Conservation (phyloP, 371 early-diverging fungal species). For the Mucor lusitanicus region DNA sequence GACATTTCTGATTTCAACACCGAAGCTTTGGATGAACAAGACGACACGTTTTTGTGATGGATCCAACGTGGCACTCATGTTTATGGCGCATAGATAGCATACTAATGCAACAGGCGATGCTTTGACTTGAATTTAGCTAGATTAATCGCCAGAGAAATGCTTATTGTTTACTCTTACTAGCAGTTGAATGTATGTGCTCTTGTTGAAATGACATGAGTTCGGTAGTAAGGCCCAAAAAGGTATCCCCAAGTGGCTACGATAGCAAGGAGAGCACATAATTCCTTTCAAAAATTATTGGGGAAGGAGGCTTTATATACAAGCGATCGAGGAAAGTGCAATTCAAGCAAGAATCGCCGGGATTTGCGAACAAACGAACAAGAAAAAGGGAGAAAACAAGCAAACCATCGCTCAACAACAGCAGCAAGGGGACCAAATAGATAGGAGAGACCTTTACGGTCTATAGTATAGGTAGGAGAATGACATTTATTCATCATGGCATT, state of each 20-base stretch:
- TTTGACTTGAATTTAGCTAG: too few species aligned
- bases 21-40: neutral
- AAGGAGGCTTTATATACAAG: neutral
- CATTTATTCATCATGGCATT: neutral
- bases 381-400: neutral
- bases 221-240: constrained; percentile 9
- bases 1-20: neutral
- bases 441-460: neutral
- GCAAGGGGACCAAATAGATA: neutral
- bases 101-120: neutral
- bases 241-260: neutral
- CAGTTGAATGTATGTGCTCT: neutral
- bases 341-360: neutral
- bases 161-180: neutral
- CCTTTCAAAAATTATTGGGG: neutral
- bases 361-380: neutral
- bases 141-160: neutral
- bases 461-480: neutral
- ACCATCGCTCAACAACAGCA: neutral
- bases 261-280: neutral
- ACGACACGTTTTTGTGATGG: neutral
- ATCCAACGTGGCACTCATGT: neutral
- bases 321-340: neutral
- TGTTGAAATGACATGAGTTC: neutral
- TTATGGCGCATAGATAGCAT: neutral